These are phyloP conservation scores for Colletotrichum sp. DNA, from an alignment of 2,329 filamentous ascomycete species.

Conservation along the genomic window DNA sequence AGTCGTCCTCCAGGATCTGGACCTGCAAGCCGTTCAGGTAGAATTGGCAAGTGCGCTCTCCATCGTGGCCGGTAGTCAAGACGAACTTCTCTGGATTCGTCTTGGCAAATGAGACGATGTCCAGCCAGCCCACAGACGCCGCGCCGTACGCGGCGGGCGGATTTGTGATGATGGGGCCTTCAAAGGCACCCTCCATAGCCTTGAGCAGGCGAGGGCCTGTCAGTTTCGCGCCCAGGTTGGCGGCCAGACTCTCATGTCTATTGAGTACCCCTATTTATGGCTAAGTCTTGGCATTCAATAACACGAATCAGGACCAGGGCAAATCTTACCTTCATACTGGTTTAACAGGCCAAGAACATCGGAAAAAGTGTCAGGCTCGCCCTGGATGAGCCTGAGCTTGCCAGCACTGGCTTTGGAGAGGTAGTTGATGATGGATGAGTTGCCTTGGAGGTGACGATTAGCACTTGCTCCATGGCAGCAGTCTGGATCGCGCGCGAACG, in stretches of 20 bases:
- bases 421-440: slow-evolving; percentile 56
- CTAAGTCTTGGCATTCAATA: slow-evolving; percentile 1
- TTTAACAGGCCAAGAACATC: slow-evolving; percentile 75
- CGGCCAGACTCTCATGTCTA: slow-evolving; percentile 85
- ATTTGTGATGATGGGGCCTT: slow-evolving; percentile 70
- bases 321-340: slow-evolving; percentile 71
- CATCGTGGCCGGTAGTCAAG: slow-evolving; percentile 71
- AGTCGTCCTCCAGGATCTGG: slow-evolving; percentile 89
- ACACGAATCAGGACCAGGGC: neutral
- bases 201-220: slow-evolving; percentile 84
- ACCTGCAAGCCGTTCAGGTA: slow-evolving; percentile 80
- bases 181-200: slow-evolving; percentile 85
- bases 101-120: slow-evolving; percentile 84
- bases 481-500: neutral
- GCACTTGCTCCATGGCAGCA: slow-evolving; percentile 22
- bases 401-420: slow-evolving; percentile 48
- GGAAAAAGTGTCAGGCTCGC: slow-evolving; percentile 70
- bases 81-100: slow-evolving; percentile 80
- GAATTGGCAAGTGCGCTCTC: slow-evolving; percentile 78
- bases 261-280: slow-evolving; percentile 69
- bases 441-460: slow-evolving; percentile 19
- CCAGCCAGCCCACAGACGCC: slow-evolving; percentile 74
- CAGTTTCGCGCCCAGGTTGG: slow-evolving; percentile 83
- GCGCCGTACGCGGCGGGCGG: slow-evolving; percentile 60
- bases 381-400: slow-evolving; percentile 56